Evolutionary conservation across 2,329 filamentous ascomycete species (phyloP).

Genomic region (Magnaporthiopsis poae): DNA sequence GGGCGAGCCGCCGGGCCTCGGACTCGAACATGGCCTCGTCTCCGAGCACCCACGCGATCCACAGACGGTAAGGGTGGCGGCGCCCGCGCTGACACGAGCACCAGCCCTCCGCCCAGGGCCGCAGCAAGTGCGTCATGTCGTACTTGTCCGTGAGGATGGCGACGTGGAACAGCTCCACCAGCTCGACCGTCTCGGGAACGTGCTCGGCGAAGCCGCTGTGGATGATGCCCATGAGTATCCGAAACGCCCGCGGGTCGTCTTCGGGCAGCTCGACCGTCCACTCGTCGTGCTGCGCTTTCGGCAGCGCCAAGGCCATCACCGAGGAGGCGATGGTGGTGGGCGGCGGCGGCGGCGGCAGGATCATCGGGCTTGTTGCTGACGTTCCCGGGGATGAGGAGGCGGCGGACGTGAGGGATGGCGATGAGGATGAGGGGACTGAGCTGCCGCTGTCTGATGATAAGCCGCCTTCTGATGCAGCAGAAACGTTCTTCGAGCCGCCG

Average conservation of each 20-base stretch:
- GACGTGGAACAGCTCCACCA: constrained; percentile 19
- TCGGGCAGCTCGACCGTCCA: constrained; percentile 23
- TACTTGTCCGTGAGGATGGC: constrained; percentile 23
- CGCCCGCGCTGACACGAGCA: constrained; percentile 12
- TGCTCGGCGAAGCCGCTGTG: constrained; percentile 19
- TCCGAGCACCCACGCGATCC: constrained; percentile 24
- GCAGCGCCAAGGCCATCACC: background rate
- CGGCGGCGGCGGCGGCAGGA: too few relatives aligned
- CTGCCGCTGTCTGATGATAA: background rate
- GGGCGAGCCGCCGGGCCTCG: background rate
- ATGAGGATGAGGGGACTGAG: background rate
- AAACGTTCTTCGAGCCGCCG: background rate
- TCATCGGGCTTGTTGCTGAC: background rate
- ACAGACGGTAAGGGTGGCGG: constrained; percentile 19
- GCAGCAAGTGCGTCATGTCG: constrained; percentile 17
- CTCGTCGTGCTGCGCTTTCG: constrained; percentile 6
- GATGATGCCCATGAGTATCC: constrained; percentile 21
- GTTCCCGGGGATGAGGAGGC: background rate
- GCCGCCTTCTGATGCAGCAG: background rate
- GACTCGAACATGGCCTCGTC: constrained; percentile 15
- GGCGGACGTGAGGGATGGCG: background rate
- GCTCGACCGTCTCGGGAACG: constrained; percentile 16
- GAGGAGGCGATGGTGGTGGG: too few relatives aligned
- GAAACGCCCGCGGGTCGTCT: constrained; percentile 20
- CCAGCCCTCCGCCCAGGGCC: constrained; percentile 19